Conservation (phyloP, 2,329 filamentous ascomycete genomes). For the Sphaerulina musiva region DNA sequence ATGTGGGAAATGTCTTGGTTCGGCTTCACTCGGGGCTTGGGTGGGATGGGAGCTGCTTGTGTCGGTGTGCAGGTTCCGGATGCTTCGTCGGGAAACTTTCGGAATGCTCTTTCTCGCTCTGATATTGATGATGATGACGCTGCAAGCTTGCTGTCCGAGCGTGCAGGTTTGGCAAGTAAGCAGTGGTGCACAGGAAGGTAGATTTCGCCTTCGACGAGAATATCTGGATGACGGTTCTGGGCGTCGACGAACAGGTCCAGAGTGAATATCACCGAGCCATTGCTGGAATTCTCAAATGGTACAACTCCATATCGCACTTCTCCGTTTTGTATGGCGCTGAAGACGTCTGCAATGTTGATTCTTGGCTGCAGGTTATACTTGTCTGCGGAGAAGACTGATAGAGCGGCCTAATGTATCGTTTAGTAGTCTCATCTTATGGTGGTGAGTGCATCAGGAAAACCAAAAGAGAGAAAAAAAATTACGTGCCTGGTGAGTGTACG, state of each 20-base stretch:
- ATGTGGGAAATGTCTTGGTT: constrained; percentile 52
- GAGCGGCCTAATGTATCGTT: constrained; percentile 17
- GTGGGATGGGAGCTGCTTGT: constrained; percentile 39
- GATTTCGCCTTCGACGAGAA: constrained; percentile 73
- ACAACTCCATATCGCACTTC: constrained; percentile 68
- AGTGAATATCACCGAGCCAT: constrained; percentile 84
- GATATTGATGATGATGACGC: not conserved
- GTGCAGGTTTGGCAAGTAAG: constrained; percentile 53
- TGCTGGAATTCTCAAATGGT: constrained; percentile 93
- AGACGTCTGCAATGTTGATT: constrained; percentile 60
- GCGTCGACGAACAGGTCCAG: constrained; percentile 82
- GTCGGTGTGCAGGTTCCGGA: constrained; percentile 39
- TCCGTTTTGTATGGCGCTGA: constrained; percentile 65
- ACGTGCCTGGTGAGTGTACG: constrained; percentile 63
- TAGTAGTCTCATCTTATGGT: not conserved
- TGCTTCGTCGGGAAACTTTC: not conserved
- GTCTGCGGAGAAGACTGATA: constrained; percentile 17
- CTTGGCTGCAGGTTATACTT: constrained; percentile 35
- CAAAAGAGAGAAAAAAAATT: too few species aligned
- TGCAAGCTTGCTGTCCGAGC: not conserved
- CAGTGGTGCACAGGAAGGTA: constrained; percentile 88
- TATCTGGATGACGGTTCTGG: constrained; percentile 54
- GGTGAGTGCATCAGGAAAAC: not conserved
- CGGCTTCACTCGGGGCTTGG: constrained; percentile 46
- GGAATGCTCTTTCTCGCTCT: constrained; percentile 7